Percentiles rank a stretch among this genome's conserved stretches.
phyloP scores from a whole-genome alignment of 1,139 yeast genomes.

The Hyphopichia buzzinii region DNA sequence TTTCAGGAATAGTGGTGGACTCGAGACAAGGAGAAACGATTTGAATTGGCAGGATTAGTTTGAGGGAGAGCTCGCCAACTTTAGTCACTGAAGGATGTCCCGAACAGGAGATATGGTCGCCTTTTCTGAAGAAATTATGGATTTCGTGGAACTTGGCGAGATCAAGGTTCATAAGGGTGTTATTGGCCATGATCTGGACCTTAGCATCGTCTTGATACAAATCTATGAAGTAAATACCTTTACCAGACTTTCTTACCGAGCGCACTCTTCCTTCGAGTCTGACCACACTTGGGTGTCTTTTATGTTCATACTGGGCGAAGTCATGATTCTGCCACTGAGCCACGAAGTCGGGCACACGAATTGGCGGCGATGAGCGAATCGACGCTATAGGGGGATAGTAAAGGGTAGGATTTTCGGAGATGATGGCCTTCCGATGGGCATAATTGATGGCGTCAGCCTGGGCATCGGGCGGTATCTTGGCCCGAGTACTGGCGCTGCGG shows the following conservation, averaged over 20 bases:
- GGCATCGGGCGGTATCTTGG: background rate
- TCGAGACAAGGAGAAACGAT: conserved; percentile 69
- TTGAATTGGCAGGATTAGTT: conserved; percentile 47
- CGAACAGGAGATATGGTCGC: conserved; percentile 63
- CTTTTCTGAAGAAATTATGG: conserved; percentile 55
- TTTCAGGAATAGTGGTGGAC: conserved; percentile 60
- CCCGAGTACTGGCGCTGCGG: background rate
- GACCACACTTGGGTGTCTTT: conserved; percentile 11
- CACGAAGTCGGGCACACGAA: conserved; percentile 19
- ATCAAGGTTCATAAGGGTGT: conserved; percentile 41
- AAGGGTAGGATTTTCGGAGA: background rate
- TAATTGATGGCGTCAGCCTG: background rate
- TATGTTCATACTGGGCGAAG: conserved; percentile 15
- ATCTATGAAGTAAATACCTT: conserved; percentile 67
- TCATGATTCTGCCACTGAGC: conserved; percentile 15
- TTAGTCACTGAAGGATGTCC: conserved; percentile 78
- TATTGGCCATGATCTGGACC: conserved; percentile 62
- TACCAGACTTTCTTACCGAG: conserved; percentile 61
- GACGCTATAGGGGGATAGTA: conserved; percentile 2
- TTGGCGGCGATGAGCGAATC: background rate
- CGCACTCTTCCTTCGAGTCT: conserved; percentile 55
- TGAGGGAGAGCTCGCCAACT: conserved; percentile 75
- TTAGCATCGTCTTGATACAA: conserved; percentile 53
- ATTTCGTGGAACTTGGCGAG: conserved; percentile 43
- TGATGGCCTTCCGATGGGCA: background rate